Evolutionary conservation across 345 rosid genomes (phyloP), one percentile per base, ranked within the genome.

Genomic region (Erodium maritimum): DNA sequence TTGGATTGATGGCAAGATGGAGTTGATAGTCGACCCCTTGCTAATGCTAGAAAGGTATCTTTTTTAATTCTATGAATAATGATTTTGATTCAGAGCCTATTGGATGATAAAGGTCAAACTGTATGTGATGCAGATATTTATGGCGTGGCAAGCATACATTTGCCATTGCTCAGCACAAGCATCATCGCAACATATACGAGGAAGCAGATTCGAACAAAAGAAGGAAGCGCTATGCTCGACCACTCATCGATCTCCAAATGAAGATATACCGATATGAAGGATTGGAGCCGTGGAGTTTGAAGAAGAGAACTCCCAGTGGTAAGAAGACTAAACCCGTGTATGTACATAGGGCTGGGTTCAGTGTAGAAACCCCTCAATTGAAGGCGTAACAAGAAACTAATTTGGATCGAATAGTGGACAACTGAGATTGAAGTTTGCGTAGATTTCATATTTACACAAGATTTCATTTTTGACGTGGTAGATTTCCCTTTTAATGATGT

Each of bases 1-100:
- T 59, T 94, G 99, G 99, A 87, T 94, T 65, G 97, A 94, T 78
- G 97, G 91, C 58, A 90, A 94, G 71, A 93, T 93, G 97, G 99
- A 94, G 88, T 80, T 94, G 69, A 75, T 82, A 56, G 93, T 90
- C 51, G 97, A 87, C 58, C 97, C 99, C 6, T 67, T 90, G 68
- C 85, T 80, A 61, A 82, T 94, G 57, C 76, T 94, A 29, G 99
- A 94, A 76, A 94, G 99, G 97, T 87, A 78, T 59, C 1, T 53
- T 50, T 21, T 54, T 50, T 52, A 12, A 17, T 56, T 42, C 6
- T 5, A 22, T 19, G n/a, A 20, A 19, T 17, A 42, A 42, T 42
- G 48, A 42, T 53, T 25, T 21, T 5, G 18, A 50, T 54, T 62
- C 42, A 52, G 57, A 52, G 57, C 13, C 13, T 51, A 13, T 34